These are phyloP conservation scores for Cyclotella kingstonii DNA, from an alignment of 108 stramenopile species.

Conservation along the genomic window DNA sequence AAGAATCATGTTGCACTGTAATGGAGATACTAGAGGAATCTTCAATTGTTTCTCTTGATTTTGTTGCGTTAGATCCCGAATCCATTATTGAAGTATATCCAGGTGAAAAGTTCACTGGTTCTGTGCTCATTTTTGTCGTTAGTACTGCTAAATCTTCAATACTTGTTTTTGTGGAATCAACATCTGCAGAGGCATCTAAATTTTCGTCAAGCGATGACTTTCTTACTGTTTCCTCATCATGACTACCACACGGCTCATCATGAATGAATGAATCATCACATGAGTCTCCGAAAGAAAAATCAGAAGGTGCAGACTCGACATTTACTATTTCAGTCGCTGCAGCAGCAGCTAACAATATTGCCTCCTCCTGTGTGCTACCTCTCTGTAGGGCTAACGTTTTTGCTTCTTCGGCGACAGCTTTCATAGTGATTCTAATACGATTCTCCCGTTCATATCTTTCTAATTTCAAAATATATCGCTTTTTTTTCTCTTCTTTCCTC, in stretches of 20 bases:
- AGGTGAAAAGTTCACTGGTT: too few species aligned
- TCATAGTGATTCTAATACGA: conserved; percentile 17
- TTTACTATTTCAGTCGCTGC: conserved; percentile 35
- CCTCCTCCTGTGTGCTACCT: conserved; percentile 29
- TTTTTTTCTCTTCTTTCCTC: conserved; percentile 16
- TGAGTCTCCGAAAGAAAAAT: conserved; percentile 5
- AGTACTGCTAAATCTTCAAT: too few species aligned
- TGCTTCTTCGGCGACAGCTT: conserved; percentile 36
- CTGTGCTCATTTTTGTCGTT: too few species aligned
- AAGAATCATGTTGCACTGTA: too few species aligned
- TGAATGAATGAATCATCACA: conserved; percentile 16
- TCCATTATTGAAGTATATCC: too few species aligned
- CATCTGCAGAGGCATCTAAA: background rate
- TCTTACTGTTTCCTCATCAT: background rate
- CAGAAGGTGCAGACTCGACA: conserved; percentile 22
- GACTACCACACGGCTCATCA: background rate
- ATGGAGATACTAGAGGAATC: too few species aligned
- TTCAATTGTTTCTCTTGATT: too few species aligned
- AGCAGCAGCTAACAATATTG: conserved; percentile 33
- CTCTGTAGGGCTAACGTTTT: conserved; percentile 29
- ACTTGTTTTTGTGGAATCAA: background rate
- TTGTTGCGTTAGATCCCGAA: too few species aligned
- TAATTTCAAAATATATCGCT: conserved; percentile 2
- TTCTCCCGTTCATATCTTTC: conserved; percentile 18
- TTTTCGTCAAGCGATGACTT: background rate